Percentiles rank a stretch among this genome's conserved stretches.
These are phyloP conservation scores for Fistulinella staudtii DNA, from an alignment of 1,284 basidiomycete genomes.

Conservation along the genomic window DNA sequence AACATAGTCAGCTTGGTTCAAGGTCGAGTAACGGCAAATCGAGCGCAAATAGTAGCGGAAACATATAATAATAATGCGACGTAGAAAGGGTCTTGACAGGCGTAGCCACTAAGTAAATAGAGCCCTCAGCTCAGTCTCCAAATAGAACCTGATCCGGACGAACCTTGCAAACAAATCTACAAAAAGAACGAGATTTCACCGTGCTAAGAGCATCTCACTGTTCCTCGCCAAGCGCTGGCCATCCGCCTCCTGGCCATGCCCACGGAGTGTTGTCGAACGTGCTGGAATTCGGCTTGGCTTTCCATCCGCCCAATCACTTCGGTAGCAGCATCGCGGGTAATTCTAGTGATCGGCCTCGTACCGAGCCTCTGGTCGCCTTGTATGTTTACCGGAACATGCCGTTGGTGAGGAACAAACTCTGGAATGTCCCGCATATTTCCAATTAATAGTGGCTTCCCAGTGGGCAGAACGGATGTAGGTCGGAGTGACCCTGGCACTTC, in stretches of 20 bases:
- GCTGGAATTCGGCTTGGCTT: conserved; percentile 11
- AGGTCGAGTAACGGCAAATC: conserved; percentile 17
- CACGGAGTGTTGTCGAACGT: no score
- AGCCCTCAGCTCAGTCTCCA: no score
- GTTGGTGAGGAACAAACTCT: conserved; percentile 29
- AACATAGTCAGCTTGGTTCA: neutral
- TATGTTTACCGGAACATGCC: neutral
- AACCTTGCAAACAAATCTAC: conserved; percentile 21
- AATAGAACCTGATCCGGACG: no score
- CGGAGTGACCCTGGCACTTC: neutral
- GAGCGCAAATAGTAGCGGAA: neutral
- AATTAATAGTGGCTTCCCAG: conserved; percentile 1
- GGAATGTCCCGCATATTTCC: conserved; percentile 21
- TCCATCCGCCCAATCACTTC: conserved; percentile 26
- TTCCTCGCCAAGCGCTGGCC: conserved; percentile 3
- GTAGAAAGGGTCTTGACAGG: no score
- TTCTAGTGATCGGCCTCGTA: neutral
- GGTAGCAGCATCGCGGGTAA: conserved; percentile 17
- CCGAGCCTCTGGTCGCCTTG: neutral
- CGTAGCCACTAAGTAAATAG: no score
- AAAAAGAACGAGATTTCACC: neutral
- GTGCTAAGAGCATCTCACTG: conserved; percentile 8
- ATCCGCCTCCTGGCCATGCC: conserved; percentile 3
- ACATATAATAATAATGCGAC: neutral
- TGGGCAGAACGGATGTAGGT: neutral